Conservation (phyloP, 177 flowering plant species). For the Vitis hybrid region DNA sequence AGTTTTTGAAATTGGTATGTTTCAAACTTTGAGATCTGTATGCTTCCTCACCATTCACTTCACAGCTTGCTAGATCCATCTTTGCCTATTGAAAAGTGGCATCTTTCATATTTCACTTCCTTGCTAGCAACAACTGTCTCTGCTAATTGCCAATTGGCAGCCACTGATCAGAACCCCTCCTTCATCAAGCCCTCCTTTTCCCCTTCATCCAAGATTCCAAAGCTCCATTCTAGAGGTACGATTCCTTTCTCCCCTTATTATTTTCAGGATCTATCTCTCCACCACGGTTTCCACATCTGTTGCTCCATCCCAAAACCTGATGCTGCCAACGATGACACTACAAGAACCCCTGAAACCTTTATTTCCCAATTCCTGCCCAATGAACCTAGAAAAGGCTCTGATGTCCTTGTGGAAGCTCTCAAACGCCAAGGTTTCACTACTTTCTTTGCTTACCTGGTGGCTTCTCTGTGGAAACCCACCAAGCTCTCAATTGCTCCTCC, state of each 20-base stretch:
- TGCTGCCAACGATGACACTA: constrained; percentile 12
- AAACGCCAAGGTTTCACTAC: constrained; percentile 57
- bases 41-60: no score
- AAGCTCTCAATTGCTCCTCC: constrained; percentile 65
- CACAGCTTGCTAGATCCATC: no score
- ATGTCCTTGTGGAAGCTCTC: constrained; percentile 68
- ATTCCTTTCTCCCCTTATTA: constrained; percentile 16
- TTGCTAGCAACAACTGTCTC: no score
- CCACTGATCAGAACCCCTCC: constrained; percentile 21
- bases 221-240: constrained; percentile 20
- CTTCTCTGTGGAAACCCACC: constrained; percentile 76
- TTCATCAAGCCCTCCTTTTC: constrained; percentile 11
- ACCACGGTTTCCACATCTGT: constrained; percentile 27
- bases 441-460: constrained; percentile 78
- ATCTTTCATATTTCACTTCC: no score
- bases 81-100: no score
- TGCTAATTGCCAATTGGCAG: constrained; percentile 30
- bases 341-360: constrained; percentile 12
- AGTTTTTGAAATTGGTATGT: no score
- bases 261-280: constrained; percentile 6
- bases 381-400: constrained; percentile 53
- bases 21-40: no score
- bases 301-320: constrained; percentile 25
- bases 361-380: constrained; percentile 29
- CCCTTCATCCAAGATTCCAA: constrained; percentile 22